These are phyloP conservation scores for Begonia peltatifolia DNA, from an alignment of 306 rosid genomes.

Conservation along the genomic window DNA sequence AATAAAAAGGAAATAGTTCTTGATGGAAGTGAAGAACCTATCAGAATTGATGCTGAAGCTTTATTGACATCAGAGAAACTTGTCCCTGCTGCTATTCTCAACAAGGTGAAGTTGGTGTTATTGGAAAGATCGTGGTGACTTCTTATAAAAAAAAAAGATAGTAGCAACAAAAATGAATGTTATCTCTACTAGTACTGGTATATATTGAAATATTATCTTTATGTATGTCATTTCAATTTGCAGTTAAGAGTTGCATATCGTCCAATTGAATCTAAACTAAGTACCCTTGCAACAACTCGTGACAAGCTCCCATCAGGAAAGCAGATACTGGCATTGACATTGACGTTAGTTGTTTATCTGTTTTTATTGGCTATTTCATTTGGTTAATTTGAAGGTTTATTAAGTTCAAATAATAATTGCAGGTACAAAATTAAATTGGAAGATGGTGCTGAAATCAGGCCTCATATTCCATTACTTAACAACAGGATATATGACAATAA, in stretches of 20 bases:
- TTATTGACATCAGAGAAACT: conserved; percentile 66
- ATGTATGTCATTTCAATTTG: conserved; percentile 13
- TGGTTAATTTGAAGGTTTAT: conserved; percentile 1
- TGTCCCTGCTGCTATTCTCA: conserved; percentile 71
- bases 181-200: conserved; percentile 1
- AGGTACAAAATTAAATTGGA: conserved; percentile 94
- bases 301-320: conserved; percentile 88
- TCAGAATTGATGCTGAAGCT: conserved; percentile 77
- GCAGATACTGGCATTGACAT: conserved; percentile 73
- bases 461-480: conserved; percentile 70
- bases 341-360: conserved; percentile 49
- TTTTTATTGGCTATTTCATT: conserved; percentile 9
- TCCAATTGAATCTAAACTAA: conserved; percentile 65
- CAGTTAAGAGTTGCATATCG: conserved; percentile 81
- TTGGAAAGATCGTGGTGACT: conserved; percentile 5
- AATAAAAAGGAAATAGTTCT: conserved; percentile 57
- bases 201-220: neutral
- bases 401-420: conserved; percentile 12
- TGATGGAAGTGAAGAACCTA: conserved; percentile 94
- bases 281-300: conserved; percentile 61
- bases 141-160: neutral
- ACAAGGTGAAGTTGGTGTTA: conserved; percentile 46
- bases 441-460: conserved; percentile 78
- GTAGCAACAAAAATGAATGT: conserved; percentile 7
- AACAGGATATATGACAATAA: conserved; percentile 74